Evolutionary conservation across 768 basidiomycete genomes (phyloP), one percentile per base, ranked within the genome.

Genomic region (Tremella fuciformis): DNA sequence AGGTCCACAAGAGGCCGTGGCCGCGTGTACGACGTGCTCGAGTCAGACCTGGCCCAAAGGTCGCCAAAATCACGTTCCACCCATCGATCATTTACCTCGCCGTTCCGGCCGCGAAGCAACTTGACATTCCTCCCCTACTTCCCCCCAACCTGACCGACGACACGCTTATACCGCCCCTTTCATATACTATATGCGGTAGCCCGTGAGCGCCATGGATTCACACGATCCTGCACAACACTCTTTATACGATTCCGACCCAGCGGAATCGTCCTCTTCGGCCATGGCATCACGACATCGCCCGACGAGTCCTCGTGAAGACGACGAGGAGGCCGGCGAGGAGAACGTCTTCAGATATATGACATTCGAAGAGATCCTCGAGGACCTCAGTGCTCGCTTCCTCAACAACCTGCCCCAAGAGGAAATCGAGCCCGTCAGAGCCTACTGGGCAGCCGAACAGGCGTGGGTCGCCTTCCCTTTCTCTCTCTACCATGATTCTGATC

Each of bases 401-500:
- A 83, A 98, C 65, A 98, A 98, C 78, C 84, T 99, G 60, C 94
- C 96, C 19, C 86, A 88, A 63, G 88, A 89, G 74, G 96, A 99
- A 79, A 84, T 94, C 56, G 84, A 84, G 50, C 81, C 94, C 55
- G 93, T 96, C 73, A 85, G 96, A 59, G 85, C 98, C 68, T 97
- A 91, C 79, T 99, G 98, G 79, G 94, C 98, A 79, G 90, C 98
- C 60, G 96, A 99, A 78, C 93, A 98, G 83, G 96, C 94, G 91
- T 98, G 75, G 70, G 91, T 82, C 37, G 2, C 25, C 16, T 56
- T 58, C 61, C 34, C 48, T 64, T 64, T 34, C 44, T 55, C 41
- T 46, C 42, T 18, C 16, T 8, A 6, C 6, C 50, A 29, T 6
- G 11, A 6, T 34, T 6, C 29, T 34, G 29, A 34, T 34, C 11